Conservation (phyloP, 2,329 filamentous ascomycete species). For the Beauveria sp. region DNA sequence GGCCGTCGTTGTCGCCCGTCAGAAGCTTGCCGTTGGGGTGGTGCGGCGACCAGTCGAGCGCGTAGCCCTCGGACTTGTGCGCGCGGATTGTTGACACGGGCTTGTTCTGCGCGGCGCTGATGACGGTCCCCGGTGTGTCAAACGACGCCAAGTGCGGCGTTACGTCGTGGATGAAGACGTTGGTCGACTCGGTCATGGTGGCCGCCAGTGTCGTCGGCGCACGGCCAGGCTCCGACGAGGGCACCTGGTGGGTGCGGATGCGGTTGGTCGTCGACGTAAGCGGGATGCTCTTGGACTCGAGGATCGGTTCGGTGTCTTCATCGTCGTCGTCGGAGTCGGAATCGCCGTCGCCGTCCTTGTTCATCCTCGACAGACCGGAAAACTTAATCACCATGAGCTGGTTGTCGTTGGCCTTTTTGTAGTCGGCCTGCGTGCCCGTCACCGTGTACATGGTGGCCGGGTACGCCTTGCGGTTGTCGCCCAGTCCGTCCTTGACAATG, state of each 20-base stretch:
- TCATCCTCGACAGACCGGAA: conserved; percentile 83
- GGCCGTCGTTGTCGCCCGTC: conserved; percentile 84
- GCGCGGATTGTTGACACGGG: conserved; percentile 80
- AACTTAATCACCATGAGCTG: conserved; percentile 95
- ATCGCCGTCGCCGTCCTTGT: conserved; percentile 60
- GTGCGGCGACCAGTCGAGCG: conserved; percentile 85
- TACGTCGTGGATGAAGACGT: conserved; percentile 90
- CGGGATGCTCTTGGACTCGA: conserved; percentile 87
- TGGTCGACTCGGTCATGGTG: conserved; percentile 82
- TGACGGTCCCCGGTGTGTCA: conserved; percentile 74
- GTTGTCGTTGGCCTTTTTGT: conserved; percentile 70
- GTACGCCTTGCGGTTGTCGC: conserved; percentile 85
- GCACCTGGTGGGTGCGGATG: conserved; percentile 77
- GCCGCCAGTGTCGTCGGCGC: conserved; percentile 80
- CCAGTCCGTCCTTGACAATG: conserved; percentile 76
- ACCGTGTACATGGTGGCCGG: conserved; percentile 94
- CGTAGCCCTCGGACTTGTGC: conserved; percentile 92
- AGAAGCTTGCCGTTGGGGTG: conserved; percentile 76
- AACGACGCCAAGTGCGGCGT: conserved; percentile 84
- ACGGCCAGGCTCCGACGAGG: conserved; percentile 59
- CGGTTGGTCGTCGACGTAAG: conserved; percentile 86
- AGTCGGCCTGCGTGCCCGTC: conserved; percentile 86
- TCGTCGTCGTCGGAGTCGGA: conserved; percentile 58
- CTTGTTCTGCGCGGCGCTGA: conserved; percentile 79
- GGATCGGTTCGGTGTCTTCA: conserved; percentile 76